phyloP scores from a whole-genome alignment of 805 yeast genomes.

The Priceomyces castillae region DNA sequence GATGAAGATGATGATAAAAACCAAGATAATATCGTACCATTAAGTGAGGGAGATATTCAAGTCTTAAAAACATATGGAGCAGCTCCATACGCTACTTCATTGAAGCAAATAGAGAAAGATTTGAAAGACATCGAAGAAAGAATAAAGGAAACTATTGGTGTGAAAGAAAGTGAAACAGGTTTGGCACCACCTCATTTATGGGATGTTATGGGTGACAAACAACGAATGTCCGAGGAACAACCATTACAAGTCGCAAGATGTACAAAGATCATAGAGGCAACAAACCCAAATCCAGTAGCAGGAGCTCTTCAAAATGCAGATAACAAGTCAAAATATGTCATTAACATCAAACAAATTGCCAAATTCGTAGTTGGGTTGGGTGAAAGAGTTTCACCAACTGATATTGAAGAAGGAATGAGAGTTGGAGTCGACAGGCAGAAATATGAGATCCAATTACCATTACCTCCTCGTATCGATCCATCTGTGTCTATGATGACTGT shows the following conservation, averaged over 20 bases:
- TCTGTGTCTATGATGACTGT: constrained; percentile 99
- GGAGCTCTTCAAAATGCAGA: constrained; percentile 57
- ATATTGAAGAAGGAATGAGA: constrained; percentile 99
- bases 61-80: constrained; percentile 96
- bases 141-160: constrained; percentile 92
- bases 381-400: constrained; percentile 96
- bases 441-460: constrained; percentile 93
- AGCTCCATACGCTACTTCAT: constrained; percentile 85
- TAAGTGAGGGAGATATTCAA: constrained; percentile 95
- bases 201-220: constrained; percentile 97
- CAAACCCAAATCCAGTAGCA: constrained; percentile 32
- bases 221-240: constrained; percentile 88
- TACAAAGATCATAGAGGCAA: constrained; percentile 86
- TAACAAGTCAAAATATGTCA: constrained; percentile 87
- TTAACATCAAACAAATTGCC: constrained; percentile 96
- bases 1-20: constrained; percentile 60
- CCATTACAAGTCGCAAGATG: constrained; percentile 98
- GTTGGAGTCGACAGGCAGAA: constrained; percentile 98
- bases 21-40: constrained; percentile 77
- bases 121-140: constrained; percentile 77
- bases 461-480: constrained; percentile 98
- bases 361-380: constrained; percentile 96
- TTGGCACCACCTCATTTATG: constrained; percentile 93
- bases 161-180: constrained; percentile 97
- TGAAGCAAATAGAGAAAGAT: constrained; percentile 84